Percentiles rank a stretch among this genome's conserved stretches.
Conservation (phyloP, 2,329 filamentous ascomycete species). For the Penicillium sp. region DNA sequence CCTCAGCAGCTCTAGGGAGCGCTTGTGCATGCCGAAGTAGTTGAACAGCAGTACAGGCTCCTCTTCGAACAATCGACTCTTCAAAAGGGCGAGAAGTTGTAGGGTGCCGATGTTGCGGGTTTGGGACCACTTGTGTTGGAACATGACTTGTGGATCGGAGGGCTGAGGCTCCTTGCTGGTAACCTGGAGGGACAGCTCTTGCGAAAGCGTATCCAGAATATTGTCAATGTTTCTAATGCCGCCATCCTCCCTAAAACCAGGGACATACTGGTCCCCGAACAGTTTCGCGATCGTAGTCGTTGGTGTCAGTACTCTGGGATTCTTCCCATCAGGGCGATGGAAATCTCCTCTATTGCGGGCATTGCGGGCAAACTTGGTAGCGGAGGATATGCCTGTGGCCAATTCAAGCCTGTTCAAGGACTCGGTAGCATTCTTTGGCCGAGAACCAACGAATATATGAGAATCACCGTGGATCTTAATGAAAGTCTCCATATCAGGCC, state of each 20-base stretch:
- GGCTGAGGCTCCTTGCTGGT: constrained; percentile 7
- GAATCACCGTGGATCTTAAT: constrained; percentile 25
- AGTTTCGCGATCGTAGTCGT: constrained; percentile 22
- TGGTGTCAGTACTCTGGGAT: constrained; percentile 17
- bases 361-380: constrained; percentile 23
- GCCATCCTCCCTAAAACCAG: background rate
- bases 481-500: constrained; percentile 27
- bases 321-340: constrained; percentile 19
- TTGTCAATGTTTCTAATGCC: constrained; percentile 11
- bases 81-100: constrained; percentile 22
- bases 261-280: constrained; percentile 17
- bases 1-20: constrained; percentile 21
- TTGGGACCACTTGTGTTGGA: constrained; percentile 14
- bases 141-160: background rate
- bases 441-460: constrained; percentile 24
- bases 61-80: constrained; percentile 20
- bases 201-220: constrained; percentile 16
- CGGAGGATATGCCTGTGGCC: constrained; percentile 23
- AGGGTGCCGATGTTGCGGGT: constrained; percentile 18
- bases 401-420: constrained; percentile 24
- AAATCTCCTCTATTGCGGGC: constrained; percentile 13
- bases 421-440: constrained; percentile 22
- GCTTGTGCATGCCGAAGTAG: constrained; percentile 27
- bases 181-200: constrained; percentile 8
- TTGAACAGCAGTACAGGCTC: constrained; percentile 24